Conservation (phyloP, 192 early-diverging fungal species). For the Coemansia sp. region DNA sequence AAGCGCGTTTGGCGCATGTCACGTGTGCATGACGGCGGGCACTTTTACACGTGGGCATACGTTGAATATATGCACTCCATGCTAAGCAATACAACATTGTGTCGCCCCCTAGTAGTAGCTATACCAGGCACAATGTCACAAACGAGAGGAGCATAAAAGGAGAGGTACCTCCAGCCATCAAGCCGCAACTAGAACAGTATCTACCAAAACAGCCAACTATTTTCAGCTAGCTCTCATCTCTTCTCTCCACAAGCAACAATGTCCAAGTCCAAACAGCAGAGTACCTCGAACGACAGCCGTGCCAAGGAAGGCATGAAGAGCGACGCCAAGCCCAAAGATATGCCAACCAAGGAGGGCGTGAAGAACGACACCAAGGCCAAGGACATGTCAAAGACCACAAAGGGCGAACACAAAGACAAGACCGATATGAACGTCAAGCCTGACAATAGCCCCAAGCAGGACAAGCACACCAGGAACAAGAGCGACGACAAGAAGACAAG, state of each 20-base stretch:
- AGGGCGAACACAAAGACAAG: neutral
- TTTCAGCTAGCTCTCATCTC: neutral
- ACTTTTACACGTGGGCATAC: neutral
- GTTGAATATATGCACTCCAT: neutral
- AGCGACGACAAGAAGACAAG: constrained; percentile 7
- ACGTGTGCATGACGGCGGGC: constrained; percentile 1
- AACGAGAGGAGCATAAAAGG: neutral
- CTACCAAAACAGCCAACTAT: neutral
- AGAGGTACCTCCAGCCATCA: neutral
- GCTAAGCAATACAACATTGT: neutral
- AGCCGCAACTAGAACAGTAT: neutral
- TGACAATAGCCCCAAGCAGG: neutral
- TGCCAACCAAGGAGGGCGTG: constrained; percentile 3
- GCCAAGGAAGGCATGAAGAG: constrained; percentile 3
- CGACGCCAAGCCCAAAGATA: neutral
- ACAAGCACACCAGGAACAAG: constrained; percentile 3
- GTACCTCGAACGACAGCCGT: neutral
- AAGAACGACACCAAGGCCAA: neutral
- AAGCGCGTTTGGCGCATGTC: constrained; percentile 1
- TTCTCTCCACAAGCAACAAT: neutral
- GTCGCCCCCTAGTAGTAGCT: neutral
- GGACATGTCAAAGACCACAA: neutral
- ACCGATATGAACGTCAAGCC: neutral
- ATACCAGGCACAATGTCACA: neutral
- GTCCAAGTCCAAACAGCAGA: constrained; percentile 6